These are phyloP conservation scores for Plasmodium fragile DNA, from an alignment of 169 alveolate species.

Conservation along the genomic window DNA sequence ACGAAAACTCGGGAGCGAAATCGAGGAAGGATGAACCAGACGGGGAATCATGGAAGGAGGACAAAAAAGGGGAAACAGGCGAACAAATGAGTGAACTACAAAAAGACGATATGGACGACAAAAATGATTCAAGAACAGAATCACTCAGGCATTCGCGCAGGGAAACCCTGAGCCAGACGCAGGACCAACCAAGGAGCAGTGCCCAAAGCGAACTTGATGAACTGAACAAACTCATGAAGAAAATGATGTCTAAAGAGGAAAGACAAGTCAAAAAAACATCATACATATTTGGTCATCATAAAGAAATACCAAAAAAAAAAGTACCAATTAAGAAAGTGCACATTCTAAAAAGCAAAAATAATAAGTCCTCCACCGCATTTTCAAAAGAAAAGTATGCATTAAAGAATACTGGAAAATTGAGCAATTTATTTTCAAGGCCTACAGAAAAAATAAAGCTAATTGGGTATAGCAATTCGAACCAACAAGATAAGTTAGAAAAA, in stretches of 20 bases:
- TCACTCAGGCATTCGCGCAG: neutral
- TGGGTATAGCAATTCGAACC: slow-evolving; percentile 2
- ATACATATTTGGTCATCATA: neutral
- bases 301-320: neutral
- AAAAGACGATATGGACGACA: neutral
- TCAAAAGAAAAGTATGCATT: slow-evolving; percentile 36
- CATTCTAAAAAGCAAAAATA: neutral
- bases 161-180: neutral
- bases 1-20: neutral
- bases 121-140: neutral
- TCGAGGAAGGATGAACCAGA: neutral
- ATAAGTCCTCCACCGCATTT: slow-evolving; percentile 1
- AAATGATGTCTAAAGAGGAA: slow-evolving; percentile 7
- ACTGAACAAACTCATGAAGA: neutral
- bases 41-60: neutral
- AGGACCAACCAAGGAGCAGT: neutral
- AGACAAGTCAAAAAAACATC: neutral
- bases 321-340: slow-evolving; percentile 28
- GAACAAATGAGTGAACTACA: neutral
- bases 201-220: neutral
- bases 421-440: neutral
- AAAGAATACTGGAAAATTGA: slow-evolving; percentile 18
- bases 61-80: neutral
- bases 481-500: slow-evolving; percentile 32
- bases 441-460: slow-evolving; percentile 24